Percentiles rank a stretch among this genome's conserved stretches.
Evolutionary conservation across 2,329 filamentous ascomycete species (phyloP).

Genomic region (Talaromyces funiculosus): DNA sequence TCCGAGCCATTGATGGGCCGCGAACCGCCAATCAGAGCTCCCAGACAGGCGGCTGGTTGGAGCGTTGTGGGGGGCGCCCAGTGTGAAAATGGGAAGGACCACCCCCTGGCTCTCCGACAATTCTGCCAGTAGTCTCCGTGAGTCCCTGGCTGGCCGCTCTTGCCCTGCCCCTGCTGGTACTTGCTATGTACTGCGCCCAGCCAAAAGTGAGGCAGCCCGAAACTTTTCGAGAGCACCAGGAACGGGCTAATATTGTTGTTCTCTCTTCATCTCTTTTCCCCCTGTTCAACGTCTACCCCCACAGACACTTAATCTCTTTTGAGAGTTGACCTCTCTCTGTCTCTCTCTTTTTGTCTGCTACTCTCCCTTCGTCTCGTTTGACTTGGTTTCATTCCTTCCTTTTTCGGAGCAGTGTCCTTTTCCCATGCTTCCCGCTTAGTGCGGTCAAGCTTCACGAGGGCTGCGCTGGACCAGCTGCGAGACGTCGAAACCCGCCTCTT

Average conservation of each 20-base stretch:
- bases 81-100: slow-evolving; percentile 6
- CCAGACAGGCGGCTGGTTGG: background rate
- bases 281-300: background rate
- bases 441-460: slow-evolving; percentile 8
- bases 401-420: background rate
- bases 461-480: slow-evolving; percentile 3
- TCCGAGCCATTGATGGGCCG: slow-evolving; percentile 1
- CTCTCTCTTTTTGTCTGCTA: background rate
- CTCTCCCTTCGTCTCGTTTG: background rate
- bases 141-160: slow-evolving; percentile 4
- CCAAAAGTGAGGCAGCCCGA: slow-evolving; percentile 3
- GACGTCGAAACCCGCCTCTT: background rate
- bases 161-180: background rate
- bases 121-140: background rate
- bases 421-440: slow-evolving; percentile 10
- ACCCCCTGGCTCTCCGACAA: background rate
- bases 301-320: background rate
- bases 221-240: background rate
- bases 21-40: background rate
- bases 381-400: background rate
- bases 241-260: background rate
- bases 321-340: slow-evolving; percentile 9
- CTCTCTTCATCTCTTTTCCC: background rate
- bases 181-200: background rate
- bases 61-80: background rate